These are phyloP conservation scores for Polysphondylium violaceum DNA, from an alignment of 78 protist species.

Conservation along the genomic window DNA sequence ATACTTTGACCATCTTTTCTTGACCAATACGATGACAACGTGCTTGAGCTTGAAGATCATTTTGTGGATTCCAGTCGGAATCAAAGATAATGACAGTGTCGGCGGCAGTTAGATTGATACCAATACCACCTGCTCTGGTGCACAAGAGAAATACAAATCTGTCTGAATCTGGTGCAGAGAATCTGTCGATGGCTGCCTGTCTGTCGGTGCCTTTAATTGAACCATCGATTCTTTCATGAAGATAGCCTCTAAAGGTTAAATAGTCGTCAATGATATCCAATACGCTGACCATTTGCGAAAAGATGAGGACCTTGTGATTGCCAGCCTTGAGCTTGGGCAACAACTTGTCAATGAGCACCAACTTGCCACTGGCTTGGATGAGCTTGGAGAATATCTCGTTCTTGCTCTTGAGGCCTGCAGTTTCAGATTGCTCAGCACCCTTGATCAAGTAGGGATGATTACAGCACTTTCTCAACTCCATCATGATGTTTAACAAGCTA, in stretches of 20 bases:
- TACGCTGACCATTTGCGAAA: conserved; percentile 95
- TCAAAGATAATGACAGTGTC: conserved; percentile 98
- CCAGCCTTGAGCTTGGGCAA: conserved; percentile 88
- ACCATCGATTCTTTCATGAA: conserved; percentile 94
- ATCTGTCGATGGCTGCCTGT: conserved; percentile 93
- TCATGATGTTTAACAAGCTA: conserved; percentile 89
- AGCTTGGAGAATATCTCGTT: conserved; percentile 20
- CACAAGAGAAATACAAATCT: conserved; percentile 94
- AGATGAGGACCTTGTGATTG: conserved; percentile 94
- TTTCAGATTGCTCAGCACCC: conserved; percentile 76
- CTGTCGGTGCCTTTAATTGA: conserved; percentile 86
- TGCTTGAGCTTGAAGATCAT: conserved; percentile 97
- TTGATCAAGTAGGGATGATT: conserved; percentile 96
- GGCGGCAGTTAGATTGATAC: conserved; percentile 97
- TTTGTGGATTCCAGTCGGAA: conserved; percentile 99
- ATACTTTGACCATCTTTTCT: conserved; percentile 91
- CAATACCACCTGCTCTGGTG: conserved; percentile 99
- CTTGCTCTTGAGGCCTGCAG: not conserved
- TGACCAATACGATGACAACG: conserved; percentile 95
- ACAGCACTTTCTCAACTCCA: conserved; percentile 98
- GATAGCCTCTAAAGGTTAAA: conserved; percentile 64
- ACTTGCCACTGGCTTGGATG: conserved; percentile 92
- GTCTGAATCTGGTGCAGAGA: conserved; percentile 78
- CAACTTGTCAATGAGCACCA: conserved; percentile 94
- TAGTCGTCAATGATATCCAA: conserved; percentile 96